phyloP scores from a whole-genome alignment of 129 eudicot genomes.

The Arctium lappa region DNA sequence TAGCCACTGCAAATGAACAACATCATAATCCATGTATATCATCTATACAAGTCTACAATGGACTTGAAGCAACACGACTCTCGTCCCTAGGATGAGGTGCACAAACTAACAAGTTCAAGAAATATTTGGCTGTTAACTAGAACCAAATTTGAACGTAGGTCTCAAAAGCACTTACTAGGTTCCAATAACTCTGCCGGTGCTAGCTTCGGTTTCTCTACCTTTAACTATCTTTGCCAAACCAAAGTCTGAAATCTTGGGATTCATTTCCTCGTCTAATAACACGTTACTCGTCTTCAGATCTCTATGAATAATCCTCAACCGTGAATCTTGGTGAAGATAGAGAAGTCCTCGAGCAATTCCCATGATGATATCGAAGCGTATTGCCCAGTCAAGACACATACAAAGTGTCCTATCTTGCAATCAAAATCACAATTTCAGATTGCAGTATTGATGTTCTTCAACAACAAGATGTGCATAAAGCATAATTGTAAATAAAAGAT shows the following conservation, averaged over 20 bases:
- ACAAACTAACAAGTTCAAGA: too few species aligned
- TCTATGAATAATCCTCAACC: conserved; percentile 36
- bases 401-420: conserved; percentile 27
- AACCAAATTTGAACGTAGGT: background rate
- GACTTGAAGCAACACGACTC: too few species aligned
- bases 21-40: background rate
- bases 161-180: conserved; percentile 28
- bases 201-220: conserved; percentile 29
- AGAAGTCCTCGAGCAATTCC: conserved; percentile 41
- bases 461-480: too few species aligned
- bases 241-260: conserved; percentile 39
- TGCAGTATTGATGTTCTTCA: background rate
- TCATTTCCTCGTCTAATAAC: conserved; percentile 32
- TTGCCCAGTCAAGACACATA: conserved; percentile 31
- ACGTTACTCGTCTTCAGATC: conserved; percentile 35
- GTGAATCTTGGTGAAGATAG: conserved; percentile 49
- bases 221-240: conserved; percentile 39
- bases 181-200: conserved; percentile 34
- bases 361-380: conserved; percentile 44
- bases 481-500: background rate
- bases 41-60: too few species aligned
- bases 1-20: conserved; percentile 31
- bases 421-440: conserved; percentile 12
- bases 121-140: background rate
- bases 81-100: too few species aligned